Evolutionary conservation across 2,329 filamentous ascomycete genomes (phyloP), one percentile per base, ranked within the genome.

Genomic region (Didymella glomerata): DNA sequence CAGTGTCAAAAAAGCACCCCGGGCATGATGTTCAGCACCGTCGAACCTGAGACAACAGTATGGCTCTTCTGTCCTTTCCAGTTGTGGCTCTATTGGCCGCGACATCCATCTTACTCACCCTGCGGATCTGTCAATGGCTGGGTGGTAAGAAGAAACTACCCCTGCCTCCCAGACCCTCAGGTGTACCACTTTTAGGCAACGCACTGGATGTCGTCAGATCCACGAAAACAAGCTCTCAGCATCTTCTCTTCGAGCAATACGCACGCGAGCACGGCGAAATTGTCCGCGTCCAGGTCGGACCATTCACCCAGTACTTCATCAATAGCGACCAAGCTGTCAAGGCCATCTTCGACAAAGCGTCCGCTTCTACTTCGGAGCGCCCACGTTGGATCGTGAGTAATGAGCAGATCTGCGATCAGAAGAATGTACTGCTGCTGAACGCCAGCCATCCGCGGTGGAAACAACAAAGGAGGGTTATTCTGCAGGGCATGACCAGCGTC

Each of bases 321-420:
- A 80, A 79, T 64, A 76, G 61, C 42, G 77, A 79, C 1, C 66
- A 74, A 32, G 79, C 79, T 0, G 68, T 81, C 14, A 72, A 71
- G 20, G 79, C 80, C 16, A 78, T 81, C 24, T 61, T 81, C 22
- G 76, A 80, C 44, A 79, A 76, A 52, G 64, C 67, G 32, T 72
- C 74, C 6, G 52, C 66, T 2, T 51, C 56, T n/a, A 75, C 76
- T 1, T 77, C 75, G 0, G 71, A 69, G 25, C 72, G 72, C 53
- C 51, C 61, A 9, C 78, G 76, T 0, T 63, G 54, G 49, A 61
- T 57, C 32, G 49, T 61, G 14, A 61, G 58, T 22, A 57, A 61
- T 38, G 49, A 61, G 41, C 53, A 57, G 22, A 61, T 61, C 10
- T 61, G 54, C 34, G 42, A 61, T 22, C 27, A 61, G 27, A 57